Evolutionary conservation across 2,329 filamentous ascomycete species (phyloP), one percentile per base, ranked within the genome.

Genomic region (Pseudogymnoascus destructans): DNA sequence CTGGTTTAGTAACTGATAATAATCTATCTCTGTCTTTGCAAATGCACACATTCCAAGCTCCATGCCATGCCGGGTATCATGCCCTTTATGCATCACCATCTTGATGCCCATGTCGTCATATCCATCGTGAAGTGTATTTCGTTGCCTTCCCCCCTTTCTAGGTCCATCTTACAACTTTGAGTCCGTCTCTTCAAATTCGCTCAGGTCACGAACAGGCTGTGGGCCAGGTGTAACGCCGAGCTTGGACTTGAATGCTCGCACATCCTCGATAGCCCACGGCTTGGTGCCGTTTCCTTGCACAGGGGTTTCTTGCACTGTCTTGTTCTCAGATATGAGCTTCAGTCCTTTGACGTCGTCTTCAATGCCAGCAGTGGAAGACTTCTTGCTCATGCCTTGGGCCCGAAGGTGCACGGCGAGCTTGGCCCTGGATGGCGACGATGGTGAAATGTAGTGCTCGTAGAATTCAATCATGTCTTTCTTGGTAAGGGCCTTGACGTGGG

Each of bases 361-460:
- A 13, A 77, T 69, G 57, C 58, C 59, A 21, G 27, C 33, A 0
- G 71, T 66, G 59, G 69, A 74, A 67, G 30, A 74, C 68, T 1
- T 74, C 72, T 27, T 74, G 25, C 77, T 75, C 57, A 74, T 73
- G 2, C 80, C 78, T 67, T 92, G 87, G 0, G 92, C 92, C 58
- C 86, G 79, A 21, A 97, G 76, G 68, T 97, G 87, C 13, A 96
- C 82, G 0, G 89, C 84, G 5, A 95, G 72, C 69, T 96, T 95
- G n/a, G 89, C 84, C 55, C 93, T 82, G 0, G 74, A 75, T 0
- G 78, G 72, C 2, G 92, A 96, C 1, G 77, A 73, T 0, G 91
- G 90, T 61, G 83, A 79, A 64, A 98, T 87, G 72, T 83, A 87
- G 23, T 80, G 77, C 30, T 81, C 74, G 74, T 84, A 97, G 72